These are phyloP conservation scores for Erodium trifolium DNA, from an alignment of 441 rosid genomes.

Conservation along the genomic window DNA sequence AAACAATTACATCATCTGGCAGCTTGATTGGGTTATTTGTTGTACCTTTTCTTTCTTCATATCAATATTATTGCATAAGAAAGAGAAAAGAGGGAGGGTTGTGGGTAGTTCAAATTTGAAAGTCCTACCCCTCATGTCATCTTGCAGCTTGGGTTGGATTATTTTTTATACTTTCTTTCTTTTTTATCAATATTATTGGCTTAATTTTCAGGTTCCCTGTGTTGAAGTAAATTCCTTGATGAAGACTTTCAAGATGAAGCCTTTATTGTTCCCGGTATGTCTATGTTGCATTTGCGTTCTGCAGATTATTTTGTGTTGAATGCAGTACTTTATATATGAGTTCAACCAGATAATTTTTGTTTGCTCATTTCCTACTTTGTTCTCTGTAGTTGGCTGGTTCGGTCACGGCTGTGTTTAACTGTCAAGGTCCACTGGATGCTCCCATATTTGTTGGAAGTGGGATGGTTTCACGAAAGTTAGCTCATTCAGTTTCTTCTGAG, in stretches of 20 bases:
- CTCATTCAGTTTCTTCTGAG: slow-evolving; percentile 47
- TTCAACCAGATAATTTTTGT: slow-evolving; percentile 16
- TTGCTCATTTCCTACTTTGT: slow-evolving; percentile 12
- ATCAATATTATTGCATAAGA: no score
- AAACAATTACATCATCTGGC: no score
- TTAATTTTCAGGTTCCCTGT: slow-evolving; percentile 65
- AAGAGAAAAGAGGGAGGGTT: no score
- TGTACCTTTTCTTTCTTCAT: no score
- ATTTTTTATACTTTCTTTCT: slow-evolving; percentile 3
- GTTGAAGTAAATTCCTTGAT: slow-evolving; percentile 90
- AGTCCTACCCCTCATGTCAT: not conserved
- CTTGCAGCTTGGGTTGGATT: not conserved
- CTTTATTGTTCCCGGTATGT: slow-evolving; percentile 78
- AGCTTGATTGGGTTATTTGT: no score
- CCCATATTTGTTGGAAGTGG: slow-evolving; percentile 98
- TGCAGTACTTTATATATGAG: slow-evolving; percentile 5
- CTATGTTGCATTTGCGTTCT: not conserved
- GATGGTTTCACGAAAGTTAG: slow-evolving; percentile 86
- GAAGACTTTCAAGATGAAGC: slow-evolving; percentile 95
- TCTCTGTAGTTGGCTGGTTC: slow-evolving; percentile 89
- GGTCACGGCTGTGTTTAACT: slow-evolving; percentile 94
- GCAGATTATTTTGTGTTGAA: slow-evolving; percentile 3
- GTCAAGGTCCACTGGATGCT: slow-evolving; percentile 98
- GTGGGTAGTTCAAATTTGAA: not conserved
- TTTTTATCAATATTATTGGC: slow-evolving; percentile 14